A percentile compares a stretch with the other conserved stretches of the same genome.
Conservation (phyloP, 83 land plant species). For the Diphasiastrum complanatum region DNA sequence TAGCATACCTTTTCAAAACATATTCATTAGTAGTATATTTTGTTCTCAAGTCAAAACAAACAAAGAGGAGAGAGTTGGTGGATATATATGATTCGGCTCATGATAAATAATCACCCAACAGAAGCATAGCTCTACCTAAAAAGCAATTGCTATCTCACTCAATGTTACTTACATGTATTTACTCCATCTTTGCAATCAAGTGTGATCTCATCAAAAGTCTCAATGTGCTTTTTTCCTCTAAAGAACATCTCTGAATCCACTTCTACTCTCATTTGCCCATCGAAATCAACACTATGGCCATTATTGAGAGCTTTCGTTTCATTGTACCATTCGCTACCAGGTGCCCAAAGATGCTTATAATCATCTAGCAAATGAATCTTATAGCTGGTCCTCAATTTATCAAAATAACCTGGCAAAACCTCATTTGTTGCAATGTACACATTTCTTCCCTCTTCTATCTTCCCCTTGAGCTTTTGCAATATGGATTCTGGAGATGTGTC, state of each 20-base stretch:
- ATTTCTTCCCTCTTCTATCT: conserved; percentile 56
- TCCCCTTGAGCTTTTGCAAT: conserved; percentile 39
- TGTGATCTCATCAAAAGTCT: conserved; percentile 89
- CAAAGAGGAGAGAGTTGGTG: too few species aligned
- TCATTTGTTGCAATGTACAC: conserved; percentile 81
- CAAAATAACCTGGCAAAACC: conserved; percentile 51
- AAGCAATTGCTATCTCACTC: too few species aligned
- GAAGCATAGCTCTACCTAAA: too few species aligned
- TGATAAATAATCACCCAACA: too few species aligned
- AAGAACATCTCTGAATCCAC: conserved; percentile 84
- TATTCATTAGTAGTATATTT: too few species aligned
- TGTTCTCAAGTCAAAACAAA: too few species aligned
- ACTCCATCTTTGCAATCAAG: conserved; percentile 87
- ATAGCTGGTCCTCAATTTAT: conserved; percentile 62
- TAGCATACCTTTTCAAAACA: too few species aligned
- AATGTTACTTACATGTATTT: conserved; percentile 54
- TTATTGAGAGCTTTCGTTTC: conserved; percentile 55
- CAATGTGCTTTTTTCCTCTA: conserved; percentile 77
- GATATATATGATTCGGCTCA: too few species aligned
- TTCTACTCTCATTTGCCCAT: conserved; percentile 82
- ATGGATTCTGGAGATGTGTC: conserved; percentile 77
- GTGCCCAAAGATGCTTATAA: conserved; percentile 71
- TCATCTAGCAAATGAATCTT: conserved; percentile 60
- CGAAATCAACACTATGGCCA: conserved; percentile 65
- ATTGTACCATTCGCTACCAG: conserved; percentile 70